Base-by-base conservation (phyloP, 192 early-diverging fungal species). In the Borealophlyctis nickersoniae region DNA sequence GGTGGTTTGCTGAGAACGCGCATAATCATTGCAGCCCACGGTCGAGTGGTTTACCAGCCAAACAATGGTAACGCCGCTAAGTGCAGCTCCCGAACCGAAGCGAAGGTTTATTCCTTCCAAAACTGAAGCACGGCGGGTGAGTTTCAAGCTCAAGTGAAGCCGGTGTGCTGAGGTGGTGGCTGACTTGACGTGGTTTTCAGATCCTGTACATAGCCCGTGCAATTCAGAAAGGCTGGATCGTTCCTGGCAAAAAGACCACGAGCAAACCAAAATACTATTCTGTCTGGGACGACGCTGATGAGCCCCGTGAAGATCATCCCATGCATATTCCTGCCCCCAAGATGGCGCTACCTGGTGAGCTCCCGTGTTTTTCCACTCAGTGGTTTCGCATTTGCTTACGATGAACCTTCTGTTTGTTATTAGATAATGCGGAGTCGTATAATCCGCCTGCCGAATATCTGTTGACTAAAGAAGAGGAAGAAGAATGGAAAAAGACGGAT, bases 151-250 rank as follows among this genome's bases (percentile, higher is more conserved):
- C n/a, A n/a, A n/a, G n/a, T n/a, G n/a, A n/a, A n/a, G n/a, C n/a
- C n/a, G n/a, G n/a, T n/a, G n/a, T n/a, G n/a, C n/a, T n/a, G n/a
- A n/a, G n/a, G n/a, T n/a, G n/a, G n/a, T n/a, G n/a, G n/a, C n/a
- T n/a, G n/a, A n/a, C 51, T 19, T 35, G 19, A 27, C 26, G 14
- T 30, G n/a, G 23, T 49, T 56, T 31, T 19, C 49, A 87, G 69
- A 89, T 99, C 50, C 94, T 95, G 94, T 92, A 98, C 83, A 92
- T 99, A 69, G 97, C 94, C 11, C 92, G 91, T 34, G 94, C 92
- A 39, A 98, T 99, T 76, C 88, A 91, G 35, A 78, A 87, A 62
- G 95, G 95, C 24, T 82, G 81, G 30, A 93, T 95, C 58, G 84
- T 89, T 16, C 82, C 88, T 33, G 73, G 83, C 9, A 79, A 57